A percentile compares a stretch with the other conserved stretches of the same genome.
These are phyloP conservation scores for Pulveroboletus sp. DNA, from an alignment of 768 basidiomycete genomes.

Conservation along the genomic window DNA sequence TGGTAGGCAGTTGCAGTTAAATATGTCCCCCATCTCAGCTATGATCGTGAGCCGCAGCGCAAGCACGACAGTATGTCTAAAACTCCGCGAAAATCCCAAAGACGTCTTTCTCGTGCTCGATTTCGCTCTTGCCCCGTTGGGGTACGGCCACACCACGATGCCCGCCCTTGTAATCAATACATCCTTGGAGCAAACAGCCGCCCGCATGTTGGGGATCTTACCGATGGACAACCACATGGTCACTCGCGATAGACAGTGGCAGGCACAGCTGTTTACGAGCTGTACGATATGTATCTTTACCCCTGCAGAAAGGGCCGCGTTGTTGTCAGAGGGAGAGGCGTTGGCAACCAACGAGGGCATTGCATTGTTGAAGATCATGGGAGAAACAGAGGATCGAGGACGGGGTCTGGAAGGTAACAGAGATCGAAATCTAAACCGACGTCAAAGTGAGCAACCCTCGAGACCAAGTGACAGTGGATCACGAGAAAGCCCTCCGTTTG, in stretches of 20 bases:
- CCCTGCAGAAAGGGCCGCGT: constrained; percentile 24
- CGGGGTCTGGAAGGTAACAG: background rate
- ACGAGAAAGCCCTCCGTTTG: background rate
- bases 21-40: constrained; percentile 23
- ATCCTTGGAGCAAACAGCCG: constrained; percentile 41
- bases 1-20: constrained; percentile 24
- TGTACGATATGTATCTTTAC: constrained; percentile 56
- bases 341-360: constrained; percentile 45
- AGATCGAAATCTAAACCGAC: background rate
- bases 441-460: background rate
- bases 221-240: constrained; percentile 43
- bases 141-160: constrained; percentile 36
- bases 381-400: constrained; percentile 35
- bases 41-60: constrained; percentile 58
- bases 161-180: constrained; percentile 50
- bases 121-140: constrained; percentile 44
- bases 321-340: constrained; percentile 18
- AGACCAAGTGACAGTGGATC: constrained; percentile 1
- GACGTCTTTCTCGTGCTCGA: constrained; percentile 58
- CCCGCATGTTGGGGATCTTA: constrained; percentile 43
- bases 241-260: constrained; percentile 49
- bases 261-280: constrained; percentile 53
- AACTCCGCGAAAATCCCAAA: constrained; percentile 19
- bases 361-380: constrained; percentile 37
- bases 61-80: constrained; percentile 51